These are phyloP conservation scores for Lecanicillium sp. DNA, from an alignment of 2,329 filamentous ascomycete genomes.

Conservation along the genomic window DNA sequence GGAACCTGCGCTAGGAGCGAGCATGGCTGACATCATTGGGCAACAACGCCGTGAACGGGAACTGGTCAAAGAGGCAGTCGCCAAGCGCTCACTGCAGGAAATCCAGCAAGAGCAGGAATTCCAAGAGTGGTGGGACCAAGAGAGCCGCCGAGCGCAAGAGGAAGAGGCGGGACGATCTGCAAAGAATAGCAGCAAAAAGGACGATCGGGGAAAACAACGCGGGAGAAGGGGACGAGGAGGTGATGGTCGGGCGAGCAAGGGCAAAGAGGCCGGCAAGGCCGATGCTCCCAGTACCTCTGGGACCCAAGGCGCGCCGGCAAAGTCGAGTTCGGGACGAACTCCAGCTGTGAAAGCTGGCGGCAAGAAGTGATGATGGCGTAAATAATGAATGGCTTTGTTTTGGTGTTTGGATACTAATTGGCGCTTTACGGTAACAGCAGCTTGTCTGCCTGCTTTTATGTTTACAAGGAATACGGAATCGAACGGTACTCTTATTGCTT, in stretches of 20 bases:
- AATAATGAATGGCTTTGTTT: no score
- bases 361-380: no score
- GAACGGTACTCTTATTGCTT: no score
- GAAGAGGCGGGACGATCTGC: slow-evolving; percentile 41
- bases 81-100: slow-evolving; percentile 83
- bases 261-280: slow-evolving; percentile 1
- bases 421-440: no score
- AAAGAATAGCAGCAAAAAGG: slow-evolving; percentile 35
- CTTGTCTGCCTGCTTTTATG: no score
- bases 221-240: slow-evolving; percentile 18
- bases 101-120: slow-evolving; percentile 97
- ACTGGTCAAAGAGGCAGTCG: slow-evolving; percentile 71
- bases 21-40: slow-evolving; percentile 80
- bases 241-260: neutral
- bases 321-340: no score
- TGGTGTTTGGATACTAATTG: no score
- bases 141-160: slow-evolving; percentile 64
- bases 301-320: no score
- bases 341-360: no score
- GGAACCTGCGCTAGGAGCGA: slow-evolving; percentile 60
- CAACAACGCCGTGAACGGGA: slow-evolving; percentile 82
- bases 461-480: no score
- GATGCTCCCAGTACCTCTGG: no score
- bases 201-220: slow-evolving; percentile 20
- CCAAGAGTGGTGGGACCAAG: slow-evolving; percentile 92